Evolutionary conservation across 768 basidiomycete species (phyloP).

Genomic region (Kondoa subrosea): DNA sequence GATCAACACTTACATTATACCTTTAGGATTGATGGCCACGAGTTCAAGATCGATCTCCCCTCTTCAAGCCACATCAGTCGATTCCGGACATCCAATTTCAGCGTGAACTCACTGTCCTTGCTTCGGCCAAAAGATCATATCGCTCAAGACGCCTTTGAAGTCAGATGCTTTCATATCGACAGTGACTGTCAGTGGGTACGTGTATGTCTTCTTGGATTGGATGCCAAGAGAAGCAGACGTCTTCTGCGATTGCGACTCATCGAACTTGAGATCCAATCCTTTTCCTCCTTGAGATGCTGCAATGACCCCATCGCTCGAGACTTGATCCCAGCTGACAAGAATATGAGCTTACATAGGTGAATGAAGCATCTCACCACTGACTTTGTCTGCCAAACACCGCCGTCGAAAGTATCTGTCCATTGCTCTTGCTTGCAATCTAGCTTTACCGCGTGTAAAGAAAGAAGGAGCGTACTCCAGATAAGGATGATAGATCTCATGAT

Average conservation of each 20-base stretch:
- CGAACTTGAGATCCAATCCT: neutral
- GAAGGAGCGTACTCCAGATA: too few relatives aligned
- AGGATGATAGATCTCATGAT: too few relatives aligned
- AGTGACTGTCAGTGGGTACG: neutral
- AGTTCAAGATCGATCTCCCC: conserved; percentile 2
- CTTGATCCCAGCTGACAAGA: neutral
- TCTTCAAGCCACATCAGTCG: neutral
- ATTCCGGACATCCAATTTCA: neutral
- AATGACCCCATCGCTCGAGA: neutral
- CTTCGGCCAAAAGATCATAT: conserved; percentile 2
- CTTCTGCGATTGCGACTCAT: neutral
- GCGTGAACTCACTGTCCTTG: neutral
- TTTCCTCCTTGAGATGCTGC: neutral
- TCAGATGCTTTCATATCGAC: neutral
- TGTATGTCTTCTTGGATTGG: neutral
- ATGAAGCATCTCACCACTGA: too few relatives aligned
- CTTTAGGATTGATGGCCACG: neutral
- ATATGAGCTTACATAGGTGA: neutral
- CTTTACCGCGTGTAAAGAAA: too few relatives aligned
- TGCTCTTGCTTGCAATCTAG: too few relatives aligned
- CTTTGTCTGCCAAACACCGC: too few relatives aligned
- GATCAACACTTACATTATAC: neutral
- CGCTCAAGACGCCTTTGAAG: neutral
- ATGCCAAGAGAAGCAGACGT: neutral
- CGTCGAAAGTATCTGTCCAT: too few relatives aligned